Evolutionary conservation across 2,329 filamentous ascomycete genomes (phyloP), one percentile per base, ranked within the genome.

Genomic region (Mycosphaerella arachidis): DNA sequence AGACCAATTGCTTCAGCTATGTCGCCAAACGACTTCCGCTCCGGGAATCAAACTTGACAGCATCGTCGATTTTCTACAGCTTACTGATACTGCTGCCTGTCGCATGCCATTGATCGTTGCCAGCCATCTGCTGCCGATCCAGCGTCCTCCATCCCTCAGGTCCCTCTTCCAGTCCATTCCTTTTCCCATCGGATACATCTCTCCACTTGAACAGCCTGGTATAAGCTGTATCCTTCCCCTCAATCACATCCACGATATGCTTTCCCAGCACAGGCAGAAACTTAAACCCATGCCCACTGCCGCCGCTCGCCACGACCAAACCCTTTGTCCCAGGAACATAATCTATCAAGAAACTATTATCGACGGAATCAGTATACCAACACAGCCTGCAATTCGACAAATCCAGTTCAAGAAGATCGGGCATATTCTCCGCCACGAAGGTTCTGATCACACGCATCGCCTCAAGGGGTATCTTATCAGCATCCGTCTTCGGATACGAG

Each of bases 351-450:
- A 68, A 69, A 35, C 58, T 56, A 45, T 72, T 72, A 52, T 72
- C 69, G 3, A 71, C 58, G 20, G 62, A 81, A 62, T 84, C 82
- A 0, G 76, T 82, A 61, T 84, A 84, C 78, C 76, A 82, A 68
- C 77, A 84, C 13, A 79, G 75, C 61, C 74, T 77, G 0, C 74
- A 77, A n/a, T 71, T 74, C 0, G 76, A 73, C 40, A 80, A 74
- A 1, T 73, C 74, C 0, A 75, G 70, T 20, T 69, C 70, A 1
- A 73, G 56, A 1, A 73, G 62, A 66, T 55, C 62, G 27, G 57
- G 73, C 56, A 64, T 74, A 68, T 90, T 80, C 61, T 85, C 79
- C 13, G 1, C 53, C 0, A 62, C 61, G 43, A 68, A 66, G 2
- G 53, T 35, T 8, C 62, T 45, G 4, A 69, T 61, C 4, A 68